Evolutionary conservation across 148 eudicot genomes (phyloP), one percentile per base, ranked within the genome.

Genomic region (Pharnaceum exiguum): DNA sequence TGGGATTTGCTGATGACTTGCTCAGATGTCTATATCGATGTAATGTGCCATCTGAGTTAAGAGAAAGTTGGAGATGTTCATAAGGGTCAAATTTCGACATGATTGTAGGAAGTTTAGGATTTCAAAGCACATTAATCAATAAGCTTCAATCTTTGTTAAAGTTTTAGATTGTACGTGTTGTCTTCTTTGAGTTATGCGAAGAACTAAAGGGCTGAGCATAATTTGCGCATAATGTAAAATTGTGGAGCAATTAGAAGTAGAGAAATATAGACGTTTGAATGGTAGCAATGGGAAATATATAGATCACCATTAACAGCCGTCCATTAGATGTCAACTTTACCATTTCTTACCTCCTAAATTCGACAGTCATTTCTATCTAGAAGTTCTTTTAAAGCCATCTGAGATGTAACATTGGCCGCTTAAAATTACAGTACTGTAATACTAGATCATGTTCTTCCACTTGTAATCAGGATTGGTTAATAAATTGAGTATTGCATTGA

Each of bases 51-150:
- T 90, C 95, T 0, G 54, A 47, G 21, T 87, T 84, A 10, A 71
- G 75, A 7, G 55, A 24, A 17, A 90, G 32, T 23, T 78, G 57
- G 27, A 86, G 84, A 75, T 90, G 97, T 3, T 76, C 84, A 40
- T 86, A 90, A 7, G 97, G 76, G 47, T 81, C 60, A 17, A 81
- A 81, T 55, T 69, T 65, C 13, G 86, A 63, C 77, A 77, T 79
- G 40, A 45, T 71, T 55, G 15, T 52, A 17, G 16, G 36, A 56
- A 4, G 19, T 24, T 23, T 37, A 59, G 28, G 19, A 55, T 12
- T 19, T 27, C 23, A 28, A 46, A 36, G 10, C 32, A 42, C 10
- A 25, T 22, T 15, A 30, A 6, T 58, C 32, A 17, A 66, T 28
- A 32, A 16, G 21, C 16, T 52, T 37, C 35, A 22, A 57, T 49